phyloP scores from a whole-genome alignment of 192 early-diverging fungal genomes.

The Mortierella hygrophila region DNA sequence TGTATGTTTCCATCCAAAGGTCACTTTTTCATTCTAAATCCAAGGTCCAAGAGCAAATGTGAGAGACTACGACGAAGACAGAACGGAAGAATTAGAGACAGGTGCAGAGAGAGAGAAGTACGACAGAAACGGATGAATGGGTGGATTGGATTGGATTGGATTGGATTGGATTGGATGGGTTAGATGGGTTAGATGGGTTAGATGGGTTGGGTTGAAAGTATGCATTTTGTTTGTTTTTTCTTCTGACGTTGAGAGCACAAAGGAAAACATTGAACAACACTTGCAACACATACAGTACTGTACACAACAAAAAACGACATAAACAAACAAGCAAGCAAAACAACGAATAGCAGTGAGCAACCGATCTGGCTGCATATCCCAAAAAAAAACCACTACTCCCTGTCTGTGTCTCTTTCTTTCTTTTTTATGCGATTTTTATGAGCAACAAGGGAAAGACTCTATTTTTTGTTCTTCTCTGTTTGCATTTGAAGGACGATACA shows the following conservation, averaged over 20 bases:
- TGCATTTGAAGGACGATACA: neutral
- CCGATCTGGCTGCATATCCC: neutral
- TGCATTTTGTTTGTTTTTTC: no score
- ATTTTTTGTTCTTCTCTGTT: no score
- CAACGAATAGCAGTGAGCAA: neutral
- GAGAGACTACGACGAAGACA: neutral
- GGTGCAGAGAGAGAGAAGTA: neutral
- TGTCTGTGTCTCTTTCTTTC: no score
- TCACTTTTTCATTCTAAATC: no score
- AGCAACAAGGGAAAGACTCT: neutral
- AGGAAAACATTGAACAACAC: neutral
- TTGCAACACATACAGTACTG: neutral
- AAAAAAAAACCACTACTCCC: neutral
- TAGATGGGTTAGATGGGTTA: no score
- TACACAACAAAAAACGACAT: neutral
- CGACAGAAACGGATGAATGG: neutral
- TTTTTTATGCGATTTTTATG: no score
- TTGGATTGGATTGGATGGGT: no score
- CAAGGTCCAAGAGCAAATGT: no score
- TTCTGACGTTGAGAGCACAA: neutral
- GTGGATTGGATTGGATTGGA: neutral
- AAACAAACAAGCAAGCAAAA: conserved; percentile 2
- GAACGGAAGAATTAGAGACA: neutral
- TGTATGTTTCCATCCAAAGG: no score
- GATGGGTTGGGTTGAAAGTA: no score